phyloP scores from a whole-genome alignment of 208 protist genomes.

The Leishmania tropica region DNA sequence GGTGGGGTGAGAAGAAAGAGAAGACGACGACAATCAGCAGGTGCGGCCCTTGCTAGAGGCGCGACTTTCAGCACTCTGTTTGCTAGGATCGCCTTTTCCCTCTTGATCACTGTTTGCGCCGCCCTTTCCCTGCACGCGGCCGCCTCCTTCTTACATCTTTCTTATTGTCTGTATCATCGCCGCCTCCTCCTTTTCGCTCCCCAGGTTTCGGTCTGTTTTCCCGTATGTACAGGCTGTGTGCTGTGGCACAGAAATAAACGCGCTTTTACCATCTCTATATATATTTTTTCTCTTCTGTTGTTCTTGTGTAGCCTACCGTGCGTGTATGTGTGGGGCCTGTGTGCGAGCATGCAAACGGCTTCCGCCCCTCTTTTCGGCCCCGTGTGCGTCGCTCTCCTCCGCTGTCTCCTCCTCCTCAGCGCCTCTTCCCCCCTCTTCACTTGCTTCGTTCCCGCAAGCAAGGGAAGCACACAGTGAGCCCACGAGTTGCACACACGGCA shows the following conservation, averaged over 20 bases:
- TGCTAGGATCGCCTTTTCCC: background rate
- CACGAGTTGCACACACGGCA: background rate
- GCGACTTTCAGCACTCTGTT: background rate
- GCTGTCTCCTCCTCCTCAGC: background rate
- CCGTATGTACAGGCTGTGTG: background rate
- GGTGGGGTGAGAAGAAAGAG: background rate
- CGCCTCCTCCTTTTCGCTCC: background rate
- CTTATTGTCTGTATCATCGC: background rate
- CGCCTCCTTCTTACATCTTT: background rate
- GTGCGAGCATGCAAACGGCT: background rate
- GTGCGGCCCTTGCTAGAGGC: background rate
- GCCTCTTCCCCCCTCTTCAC: background rate
- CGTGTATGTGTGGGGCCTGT: background rate
- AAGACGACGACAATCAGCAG: background rate
- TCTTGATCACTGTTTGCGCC: background rate
- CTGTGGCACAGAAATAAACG: background rate
- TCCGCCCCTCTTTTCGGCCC: background rate
- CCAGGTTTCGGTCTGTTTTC: background rate
- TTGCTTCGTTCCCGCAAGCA: background rate
- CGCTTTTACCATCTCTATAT: background rate
- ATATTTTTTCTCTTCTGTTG: background rate
- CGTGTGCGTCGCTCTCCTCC: background rate
- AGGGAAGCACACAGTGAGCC: background rate
- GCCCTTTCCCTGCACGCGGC: too few species aligned
- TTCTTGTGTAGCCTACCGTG: background rate